These are phyloP conservation scores for Erysimum cheiri DNA, from an alignment of 441 rosid species.

Conservation along the genomic window DNA sequence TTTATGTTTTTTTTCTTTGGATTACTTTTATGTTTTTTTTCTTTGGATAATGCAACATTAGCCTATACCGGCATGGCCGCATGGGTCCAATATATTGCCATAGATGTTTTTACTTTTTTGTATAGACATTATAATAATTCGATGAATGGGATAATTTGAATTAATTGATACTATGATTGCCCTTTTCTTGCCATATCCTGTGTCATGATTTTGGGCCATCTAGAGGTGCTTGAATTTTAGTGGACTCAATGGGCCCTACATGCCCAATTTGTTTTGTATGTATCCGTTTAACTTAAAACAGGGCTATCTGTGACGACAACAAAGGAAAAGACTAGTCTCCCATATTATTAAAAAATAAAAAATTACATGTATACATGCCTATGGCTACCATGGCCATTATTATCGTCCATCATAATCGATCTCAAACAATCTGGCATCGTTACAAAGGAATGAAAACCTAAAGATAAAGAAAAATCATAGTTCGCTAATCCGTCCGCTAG, in stretches of 20 bases:
- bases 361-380: too few relatives aligned
- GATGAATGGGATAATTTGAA: background rate
- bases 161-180: background rate
- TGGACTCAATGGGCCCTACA: conserved; percentile 12
- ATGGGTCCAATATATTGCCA: background rate
- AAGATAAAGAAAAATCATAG: too few relatives aligned
- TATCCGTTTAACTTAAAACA: background rate
- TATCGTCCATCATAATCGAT: too few relatives aligned
- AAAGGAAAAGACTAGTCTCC: conserved; percentile 16
- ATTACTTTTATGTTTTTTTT: too few relatives aligned
- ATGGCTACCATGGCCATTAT: too few relatives aligned
- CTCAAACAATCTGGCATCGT: too few relatives aligned
- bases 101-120: background rate
- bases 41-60: background rate
- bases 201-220: conserved; percentile 8
- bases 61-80: background rate
- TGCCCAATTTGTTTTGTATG: background rate
- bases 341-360: too few relatives aligned
- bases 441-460: too few relatives aligned
- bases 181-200: background rate
- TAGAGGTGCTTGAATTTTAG: background rate
- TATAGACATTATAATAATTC: background rate
- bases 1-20: too few relatives aligned
- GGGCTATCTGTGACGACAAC: conserved; percentile 5
- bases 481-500: too few relatives aligned